Evolutionary conservation across 805 yeast species (phyloP), one percentile per base, ranked within the genome.

Genomic region (Yamadazyma nakazawae): DNA sequence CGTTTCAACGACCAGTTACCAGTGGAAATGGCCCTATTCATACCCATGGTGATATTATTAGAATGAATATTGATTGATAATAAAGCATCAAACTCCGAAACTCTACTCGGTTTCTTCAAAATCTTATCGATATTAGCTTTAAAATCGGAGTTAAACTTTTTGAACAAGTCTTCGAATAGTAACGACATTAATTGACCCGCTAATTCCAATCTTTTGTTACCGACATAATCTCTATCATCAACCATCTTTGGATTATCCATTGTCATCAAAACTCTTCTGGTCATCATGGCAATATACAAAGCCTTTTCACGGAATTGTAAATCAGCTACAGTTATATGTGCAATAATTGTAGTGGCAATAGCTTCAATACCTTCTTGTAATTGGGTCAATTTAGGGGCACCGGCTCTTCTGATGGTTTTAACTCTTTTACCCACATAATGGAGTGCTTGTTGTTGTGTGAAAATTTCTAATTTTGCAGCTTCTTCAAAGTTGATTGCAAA

Each of bases 1-100:
- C 99, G 86, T 70, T 94, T 94, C 61, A 94, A 77, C 2, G 97
- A 89, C 99, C 99, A 94, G 66, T 94, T 94, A 57, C 99, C 99
- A 0, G 99, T 94, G 13, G 98, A 91, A 40, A 94, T 94, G 37
- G 99, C 97, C 60, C 98, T 79, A 63, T 90, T 91, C 66, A 94
- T 73, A 26, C 99, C 99, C 61, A 86, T 85, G 12, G 99, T 89
- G 54, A 94, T 91, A 60, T 91, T 90, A 59, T 88, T 88, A 5
- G 96, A 86, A 64, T 92, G 97, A 43, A 90, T 89, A 54, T 88
- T 86, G 61, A 94, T 89, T 47, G 88, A 86, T 50, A 92, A 68
- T 38, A 92, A 72, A 0, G 99, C 98, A 67, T 94, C 97, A 60
- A 92, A 94, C 62, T 92, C 98, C 50, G 88, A 86, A 0, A 97